Conservation (phyloP, 148 eudicot species). For the Simmondsia chinensis region DNA sequence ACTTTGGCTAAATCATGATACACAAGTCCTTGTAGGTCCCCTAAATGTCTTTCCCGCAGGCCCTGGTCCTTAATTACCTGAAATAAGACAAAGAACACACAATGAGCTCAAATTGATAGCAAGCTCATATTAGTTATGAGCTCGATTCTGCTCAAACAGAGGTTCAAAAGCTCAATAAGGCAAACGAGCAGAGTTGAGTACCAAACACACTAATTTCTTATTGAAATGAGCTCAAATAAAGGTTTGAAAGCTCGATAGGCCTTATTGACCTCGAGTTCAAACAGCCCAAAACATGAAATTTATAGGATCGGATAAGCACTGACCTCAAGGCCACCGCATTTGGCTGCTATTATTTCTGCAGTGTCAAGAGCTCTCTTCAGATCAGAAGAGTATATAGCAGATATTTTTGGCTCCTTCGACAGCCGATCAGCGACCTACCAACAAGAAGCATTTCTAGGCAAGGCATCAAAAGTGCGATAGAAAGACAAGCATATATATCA, state of each 20-base stretch:
- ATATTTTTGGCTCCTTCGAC: conserved; percentile 47
- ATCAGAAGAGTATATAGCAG: conserved; percentile 76
- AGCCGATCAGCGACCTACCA: conserved; percentile 63
- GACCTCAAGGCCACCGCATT: conserved; percentile 61
- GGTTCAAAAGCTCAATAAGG: background rate
- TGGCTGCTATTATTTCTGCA: conserved; percentile 62
- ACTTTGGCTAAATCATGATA: conserved; percentile 30
- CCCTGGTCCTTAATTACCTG: conserved; percentile 62
- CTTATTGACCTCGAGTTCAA: too few relatives aligned
- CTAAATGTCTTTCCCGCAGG: conserved; percentile 77
- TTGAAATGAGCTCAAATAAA: too few relatives aligned
- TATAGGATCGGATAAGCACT: background rate
- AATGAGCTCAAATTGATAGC: background rate
- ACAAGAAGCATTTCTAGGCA: conserved; percentile 3
- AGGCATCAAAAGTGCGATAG: conserved; percentile 1
- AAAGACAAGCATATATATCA: background rate
- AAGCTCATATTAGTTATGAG: too few relatives aligned
- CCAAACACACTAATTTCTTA: too few relatives aligned
- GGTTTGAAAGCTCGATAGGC: too few relatives aligned
- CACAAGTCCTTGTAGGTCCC: conserved; percentile 72
- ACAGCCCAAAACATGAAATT: too few relatives aligned
- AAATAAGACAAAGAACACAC: background rate
- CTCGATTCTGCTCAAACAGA: too few relatives aligned
- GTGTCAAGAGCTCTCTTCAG: conserved; percentile 72
- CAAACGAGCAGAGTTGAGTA: background rate